A percentile compares a stretch with the other conserved stretches of the same genome.
These are phyloP conservation scores for Claviceps sp. DNA, from an alignment of 2,329 filamentous ascomycete species.

Conservation along the genomic window DNA sequence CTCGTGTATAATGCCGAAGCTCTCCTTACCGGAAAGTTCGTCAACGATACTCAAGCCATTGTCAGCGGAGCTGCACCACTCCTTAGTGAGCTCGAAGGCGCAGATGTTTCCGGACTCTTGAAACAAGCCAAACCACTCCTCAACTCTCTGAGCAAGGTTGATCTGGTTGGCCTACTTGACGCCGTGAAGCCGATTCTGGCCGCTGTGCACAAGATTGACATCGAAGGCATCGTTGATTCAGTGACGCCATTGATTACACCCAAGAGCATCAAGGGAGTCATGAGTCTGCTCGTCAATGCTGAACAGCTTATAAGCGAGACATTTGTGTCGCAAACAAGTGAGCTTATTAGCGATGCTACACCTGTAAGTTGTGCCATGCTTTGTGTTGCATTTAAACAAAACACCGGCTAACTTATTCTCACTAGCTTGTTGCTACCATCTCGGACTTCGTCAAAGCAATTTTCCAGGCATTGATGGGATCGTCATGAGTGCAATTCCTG, in stretches of 20 bases:
- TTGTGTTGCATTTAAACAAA: not conserved
- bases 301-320: slow-evolving; percentile 22
- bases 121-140: slow-evolving; percentile 23
- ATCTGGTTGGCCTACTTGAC: slow-evolving; percentile 20
- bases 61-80: slow-evolving; percentile 24
- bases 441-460: slow-evolving; percentile 20
- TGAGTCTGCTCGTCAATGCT: slow-evolving; percentile 25
- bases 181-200: slow-evolving; percentile 22
- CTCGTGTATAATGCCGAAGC: slow-evolving; percentile 24
- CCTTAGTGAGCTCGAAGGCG: slow-evolving; percentile 18
- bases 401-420: not conserved
- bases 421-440: slow-evolving; percentile 19
- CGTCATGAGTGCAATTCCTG: not conserved
- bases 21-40: slow-evolving; percentile 24
- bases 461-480: slow-evolving; percentile 15
- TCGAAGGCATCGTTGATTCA: slow-evolving; percentile 21
- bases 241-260: slow-evolving; percentile 28
- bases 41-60: slow-evolving; percentile 27
- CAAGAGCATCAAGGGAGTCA: slow-evolving; percentile 21
- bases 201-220: slow-evolving; percentile 25
- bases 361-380: slow-evolving; percentile 18
- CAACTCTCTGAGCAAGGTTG: slow-evolving; percentile 19
- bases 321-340: slow-evolving; percentile 28
- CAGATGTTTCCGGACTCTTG: slow-evolving; percentile 25
- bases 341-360: slow-evolving; percentile 29